Conservation (phyloP, 176 grass and related monocot species). For the Aegilops bicornis region DNA sequence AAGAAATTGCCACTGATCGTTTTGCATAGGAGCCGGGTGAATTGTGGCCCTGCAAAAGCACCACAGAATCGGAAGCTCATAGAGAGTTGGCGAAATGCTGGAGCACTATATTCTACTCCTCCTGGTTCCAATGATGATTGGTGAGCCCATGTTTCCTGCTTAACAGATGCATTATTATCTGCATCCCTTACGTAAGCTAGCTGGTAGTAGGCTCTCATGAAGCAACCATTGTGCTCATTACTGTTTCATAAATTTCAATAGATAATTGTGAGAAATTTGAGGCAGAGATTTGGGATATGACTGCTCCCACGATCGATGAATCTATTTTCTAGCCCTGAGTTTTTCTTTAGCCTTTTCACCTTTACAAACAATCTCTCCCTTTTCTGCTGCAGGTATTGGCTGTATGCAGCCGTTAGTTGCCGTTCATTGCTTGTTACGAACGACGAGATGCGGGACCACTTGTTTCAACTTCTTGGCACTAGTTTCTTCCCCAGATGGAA, state of each 20-base stretch:
- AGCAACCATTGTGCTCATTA: not conserved
- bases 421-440: constrained; percentile 84
- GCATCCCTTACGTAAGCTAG: not conserved
- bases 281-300: not conserved
- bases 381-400: constrained; percentile 71
- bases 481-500: constrained; percentile 95
- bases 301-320: not conserved
- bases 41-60: constrained; percentile 39
- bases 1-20: constrained; percentile 83
- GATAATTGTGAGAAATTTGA: not conserved
- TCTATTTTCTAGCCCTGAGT: not conserved
- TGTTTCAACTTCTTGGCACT: constrained; percentile 95
- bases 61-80: constrained; percentile 71
- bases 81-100: constrained; percentile 58
- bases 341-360: not conserved
- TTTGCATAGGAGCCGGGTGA: constrained; percentile 59
- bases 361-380: not conserved
- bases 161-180: not conserved
- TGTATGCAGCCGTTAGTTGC: constrained; percentile 84
- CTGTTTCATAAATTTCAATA: not conserved
- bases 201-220: not conserved
- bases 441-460: constrained; percentile 96
- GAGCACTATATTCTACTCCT: constrained; percentile 69
- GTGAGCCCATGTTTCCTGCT: constrained; percentile 33
- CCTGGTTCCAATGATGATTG: constrained; percentile 95